Percentiles rank a stretch among this genome's conserved stretches.
Conservation (phyloP, 2,329 filamentous ascomycete genomes). For the Orbilia brochopaga region DNA sequence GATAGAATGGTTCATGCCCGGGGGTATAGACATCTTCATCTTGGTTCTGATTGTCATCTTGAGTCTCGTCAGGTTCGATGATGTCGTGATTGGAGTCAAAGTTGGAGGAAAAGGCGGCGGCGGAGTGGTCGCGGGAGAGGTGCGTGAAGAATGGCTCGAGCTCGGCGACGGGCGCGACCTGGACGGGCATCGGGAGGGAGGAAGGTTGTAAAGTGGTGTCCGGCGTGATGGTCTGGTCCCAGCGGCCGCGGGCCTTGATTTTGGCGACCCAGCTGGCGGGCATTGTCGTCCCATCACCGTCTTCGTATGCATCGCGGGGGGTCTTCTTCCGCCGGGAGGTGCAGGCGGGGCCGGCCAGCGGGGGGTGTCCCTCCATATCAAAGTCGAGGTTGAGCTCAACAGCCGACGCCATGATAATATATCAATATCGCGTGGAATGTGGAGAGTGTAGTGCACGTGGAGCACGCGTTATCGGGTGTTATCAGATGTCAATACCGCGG, state of each 20-base stretch:
- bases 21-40: conserved; percentile 23
- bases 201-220: conserved; percentile 56
- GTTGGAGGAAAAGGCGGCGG: conserved; percentile 53
- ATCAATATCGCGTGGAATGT: too few species aligned
- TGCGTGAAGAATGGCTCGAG: conserved; percentile 58
- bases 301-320: conserved; percentile 12
- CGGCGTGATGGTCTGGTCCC: conserved; percentile 56
- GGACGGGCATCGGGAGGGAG: conserved; percentile 58
- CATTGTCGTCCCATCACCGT: neutral
- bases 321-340: conserved; percentile 3
- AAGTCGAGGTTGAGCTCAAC: conserved; percentile 30
- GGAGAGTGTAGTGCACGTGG: too few species aligned
- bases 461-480: too few species aligned
- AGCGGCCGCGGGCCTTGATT: conserved; percentile 56
- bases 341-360: conserved; percentile 28
- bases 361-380: conserved; percentile 25
- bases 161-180: conserved; percentile 56
- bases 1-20: conserved; percentile 57
- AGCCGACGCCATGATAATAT: conserved; percentile 44
- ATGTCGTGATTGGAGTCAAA: conserved; percentile 32
- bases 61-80: neutral
- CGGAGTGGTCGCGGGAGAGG: conserved; percentile 52
- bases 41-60: too few species aligned
- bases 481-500: too few species aligned
- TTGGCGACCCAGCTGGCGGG: conserved; percentile 39